Evolutionary conservation across 352 stramenopile genomes (phyloP).

Genomic region (Blastocystis sp.): DNA sequence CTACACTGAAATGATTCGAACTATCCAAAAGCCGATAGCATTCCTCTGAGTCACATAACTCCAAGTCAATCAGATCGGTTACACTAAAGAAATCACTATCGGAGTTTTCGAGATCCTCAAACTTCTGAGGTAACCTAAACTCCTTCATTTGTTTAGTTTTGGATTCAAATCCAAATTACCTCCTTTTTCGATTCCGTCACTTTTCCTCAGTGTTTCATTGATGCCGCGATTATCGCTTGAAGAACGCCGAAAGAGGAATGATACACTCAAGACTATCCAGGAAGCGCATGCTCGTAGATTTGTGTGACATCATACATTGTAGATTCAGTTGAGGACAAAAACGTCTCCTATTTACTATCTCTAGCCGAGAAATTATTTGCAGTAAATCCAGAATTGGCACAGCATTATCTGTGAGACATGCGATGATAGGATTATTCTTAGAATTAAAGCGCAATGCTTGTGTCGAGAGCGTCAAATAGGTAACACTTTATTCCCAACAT

Average conservation of each 20-base stretch:
- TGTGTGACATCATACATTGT: background rate
- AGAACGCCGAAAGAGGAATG: background rate
- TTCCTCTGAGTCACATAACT: constrained; percentile 10
- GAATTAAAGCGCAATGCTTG: constrained; percentile 6
- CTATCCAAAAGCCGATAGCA: constrained; percentile 8
- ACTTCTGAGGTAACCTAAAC: constrained; percentile 9
- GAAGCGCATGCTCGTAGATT: background rate
- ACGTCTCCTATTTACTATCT: constrained; percentile 1
- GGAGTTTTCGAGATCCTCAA: constrained; percentile 25
- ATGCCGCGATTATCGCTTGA: background rate
- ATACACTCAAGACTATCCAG: background rate
- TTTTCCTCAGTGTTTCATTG: background rate
- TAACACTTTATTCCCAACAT: background rate
- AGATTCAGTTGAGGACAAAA: background rate
- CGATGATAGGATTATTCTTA: background rate
- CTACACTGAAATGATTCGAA: background rate
- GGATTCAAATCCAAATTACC: background rate
- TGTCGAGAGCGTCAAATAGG: background rate
- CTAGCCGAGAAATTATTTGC: constrained; percentile 2
- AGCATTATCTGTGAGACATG: background rate
- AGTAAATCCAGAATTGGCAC: background rate
- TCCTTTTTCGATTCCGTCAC: background rate
- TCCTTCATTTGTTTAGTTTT: constrained; percentile 46
- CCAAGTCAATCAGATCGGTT: constrained; percentile 27
- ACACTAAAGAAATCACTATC: background rate